Base-by-base conservation (phyloP, 106 monocot species). In the Apostasia shenzhenica region DNA sequence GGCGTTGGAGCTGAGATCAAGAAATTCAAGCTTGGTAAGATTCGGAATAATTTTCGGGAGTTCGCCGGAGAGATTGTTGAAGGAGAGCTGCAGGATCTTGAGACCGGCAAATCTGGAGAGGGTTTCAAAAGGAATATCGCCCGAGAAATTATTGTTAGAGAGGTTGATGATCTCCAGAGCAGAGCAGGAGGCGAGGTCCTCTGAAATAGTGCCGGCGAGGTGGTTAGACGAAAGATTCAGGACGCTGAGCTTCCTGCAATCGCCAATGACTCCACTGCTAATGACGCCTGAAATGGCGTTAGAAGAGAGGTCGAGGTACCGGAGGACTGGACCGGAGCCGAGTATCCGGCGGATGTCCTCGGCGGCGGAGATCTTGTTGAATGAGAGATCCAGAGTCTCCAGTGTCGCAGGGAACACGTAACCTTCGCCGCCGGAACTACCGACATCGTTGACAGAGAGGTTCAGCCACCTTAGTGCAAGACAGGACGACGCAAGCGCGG, bases 1-100 rank as follows among this genome's bases (percentile, higher is more conserved):
- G 43, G 59, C 57, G 63, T 90, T 90, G 2, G 90, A 86, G 71
- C 90, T 86, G 41, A 90, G 80, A 71, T 90, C 90, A 44, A 90
- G 73, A 50, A 83, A 42, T 67, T 86, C 78, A 8, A 90, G 78
- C 68, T 53, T 73, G 11, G 76, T 13, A 41, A 86, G 76, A 66
- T 70, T 72, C 11, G 63, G 73, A 41, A 86, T 11, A 13, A 78
- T 76, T 42, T 70, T 67, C 0, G 76, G 55, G 10, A 85, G 71
- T 7, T 78, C 51, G 2, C 88, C 84, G 65, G 75, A 53, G 55
- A 90, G 71, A 54, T 83, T 62, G 55, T 90, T 90, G 68, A 81
- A 90, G 12, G 78, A 74, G 57, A 85, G 67, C 58, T 78, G 61
- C 11, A 85, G 63, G 12, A 10, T 49, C 44, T 48, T 80, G 48